These are phyloP conservation scores for Metarhizium brunneum DNA, from an alignment of 2,329 filamentous ascomycete genomes.

Conservation along the genomic window DNA sequence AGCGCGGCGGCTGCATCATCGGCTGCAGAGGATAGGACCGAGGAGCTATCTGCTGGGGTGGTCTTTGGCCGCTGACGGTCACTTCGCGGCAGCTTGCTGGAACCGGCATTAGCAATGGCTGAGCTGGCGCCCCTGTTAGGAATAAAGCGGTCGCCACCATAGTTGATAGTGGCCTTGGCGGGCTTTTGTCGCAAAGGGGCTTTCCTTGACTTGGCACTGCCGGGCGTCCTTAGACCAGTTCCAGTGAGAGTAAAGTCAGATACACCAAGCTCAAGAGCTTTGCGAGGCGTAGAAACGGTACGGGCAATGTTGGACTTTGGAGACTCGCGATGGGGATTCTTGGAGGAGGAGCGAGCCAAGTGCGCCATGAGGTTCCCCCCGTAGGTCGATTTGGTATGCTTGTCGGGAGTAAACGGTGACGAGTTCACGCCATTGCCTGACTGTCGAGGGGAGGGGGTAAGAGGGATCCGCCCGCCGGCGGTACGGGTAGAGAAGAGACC, in stretches of 20 bases:
- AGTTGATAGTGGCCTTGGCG: constrained; percentile 73
- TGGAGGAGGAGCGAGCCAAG: constrained; percentile 61
- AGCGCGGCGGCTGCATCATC: constrained; percentile 74
- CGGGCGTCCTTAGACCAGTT: constrained; percentile 61
- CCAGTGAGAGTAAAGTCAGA: constrained; percentile 89
- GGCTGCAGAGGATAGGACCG: constrained; percentile 66
- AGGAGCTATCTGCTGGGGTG: constrained; percentile 60
- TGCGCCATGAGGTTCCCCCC: constrained; percentile 71
- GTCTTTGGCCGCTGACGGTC: constrained; percentile 68
- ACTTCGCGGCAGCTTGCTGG: constrained; percentile 67
- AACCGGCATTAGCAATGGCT: constrained; percentile 70
- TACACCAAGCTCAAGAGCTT: constrained; percentile 75
- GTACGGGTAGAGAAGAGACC: constrained; percentile 87
- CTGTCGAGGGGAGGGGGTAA: constrained; percentile 83
- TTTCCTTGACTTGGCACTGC: constrained; percentile 49
- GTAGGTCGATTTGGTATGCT: constrained; percentile 64
- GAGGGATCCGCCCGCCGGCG: constrained; percentile 86
- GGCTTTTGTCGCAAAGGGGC: constrained; percentile 41
- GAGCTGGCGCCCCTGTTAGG: constrained; percentile 88
- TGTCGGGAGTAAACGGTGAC: constrained; percentile 72
- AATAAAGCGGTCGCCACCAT: constrained; percentile 86
- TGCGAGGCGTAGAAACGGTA: constrained; percentile 65
- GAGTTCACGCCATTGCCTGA: constrained; percentile 49
- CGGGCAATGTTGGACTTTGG: constrained; percentile 95
- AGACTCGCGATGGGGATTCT: constrained; percentile 67